Conservation (phyloP, 2,329 filamentous ascomycete species). For the Teratosphaeria zuluensis region DNA sequence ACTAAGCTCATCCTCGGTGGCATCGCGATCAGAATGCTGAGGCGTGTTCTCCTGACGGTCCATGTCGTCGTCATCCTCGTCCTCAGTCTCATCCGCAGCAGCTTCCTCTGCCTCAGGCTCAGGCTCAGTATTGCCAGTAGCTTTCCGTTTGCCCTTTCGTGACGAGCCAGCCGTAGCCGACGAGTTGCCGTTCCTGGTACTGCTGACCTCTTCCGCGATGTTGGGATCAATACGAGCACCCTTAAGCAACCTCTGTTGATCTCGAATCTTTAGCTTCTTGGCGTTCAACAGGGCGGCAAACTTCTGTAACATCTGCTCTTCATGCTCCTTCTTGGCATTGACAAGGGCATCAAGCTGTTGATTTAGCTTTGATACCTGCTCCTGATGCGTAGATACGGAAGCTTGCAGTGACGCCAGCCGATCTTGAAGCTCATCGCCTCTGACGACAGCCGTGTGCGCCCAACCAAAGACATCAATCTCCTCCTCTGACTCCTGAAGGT, state of each 20-base stretch:
- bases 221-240: conserved; percentile 54
- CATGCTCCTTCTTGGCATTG: conserved; percentile 55
- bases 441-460: conserved; percentile 51
- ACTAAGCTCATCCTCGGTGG: conserved; percentile 17
- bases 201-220: conserved; percentile 24
- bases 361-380: conserved; percentile 49
- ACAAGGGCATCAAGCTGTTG: conserved; percentile 57
- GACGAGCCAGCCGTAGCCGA: conserved; percentile 16
- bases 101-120: conserved; percentile 40
- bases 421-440: conserved; percentile 33
- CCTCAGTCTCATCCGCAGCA: conserved; percentile 33
- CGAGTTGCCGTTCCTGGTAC: conserved; percentile 4
- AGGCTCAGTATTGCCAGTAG: conserved; percentile 26
- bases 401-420: conserved; percentile 30
- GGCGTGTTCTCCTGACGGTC: conserved; percentile 13
- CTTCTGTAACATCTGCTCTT: conserved; percentile 57
- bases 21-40: conserved; percentile 13
- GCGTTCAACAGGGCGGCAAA: conserved; percentile 63
- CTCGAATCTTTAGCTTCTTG: conserved; percentile 70
- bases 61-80: conserved; percentile 30
- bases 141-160: conserved; percentile 25
- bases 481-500: conserved; percentile 46
- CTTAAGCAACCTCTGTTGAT: conserved; percentile 57
- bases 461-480: conserved; percentile 60
- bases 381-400: conserved; percentile 39